Base-by-base conservation (phyloP, 2,329 filamentous ascomycete genomes). In the Leptodontidium sp. region DNA sequence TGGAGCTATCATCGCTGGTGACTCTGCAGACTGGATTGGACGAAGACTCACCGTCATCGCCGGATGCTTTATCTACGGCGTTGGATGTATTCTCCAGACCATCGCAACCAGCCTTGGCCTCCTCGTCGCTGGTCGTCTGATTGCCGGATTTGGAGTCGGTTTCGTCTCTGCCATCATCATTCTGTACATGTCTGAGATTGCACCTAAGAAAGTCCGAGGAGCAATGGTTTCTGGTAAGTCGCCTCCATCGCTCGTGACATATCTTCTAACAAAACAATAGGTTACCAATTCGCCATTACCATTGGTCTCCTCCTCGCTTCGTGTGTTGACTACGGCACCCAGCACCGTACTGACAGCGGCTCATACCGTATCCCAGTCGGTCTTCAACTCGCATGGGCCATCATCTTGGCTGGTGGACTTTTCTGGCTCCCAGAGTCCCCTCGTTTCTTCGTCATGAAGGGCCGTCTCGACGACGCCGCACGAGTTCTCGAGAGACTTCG, bases 251-350 rank as follows among this genome's bases (percentile, higher is more conserved):
- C 21, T 45, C 32, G 7, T 15, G 9, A n/a, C 24, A 6, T 43
- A 14, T 21, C 2, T 55, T 38, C 64, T 69, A 66, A 68, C 66
- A 61, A 17, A 24, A n/a, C 17, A 17, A 87, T 90, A 4, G 91
- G 87, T 5, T 94, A 94, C 83, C 92, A 94, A 79, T 94, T 94
- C 84, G 92, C 89, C 80, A 90, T 94, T 79, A 94, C 92, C 69
- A 86, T 94, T 72, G 93, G 92, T 81, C 83, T 96, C 70, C 84
- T 95, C 79, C 81, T 95, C 71, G 92, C 92, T 21, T 87, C 91
- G 2, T 89, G 88, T 74, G 88, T 96, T 74, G 88, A 91, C 81
- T 94, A 96, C 78, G 89, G 80, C 53, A 92, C 90, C 68, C 80
- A 93, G 80, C 74, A 88, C 72, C 85, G 86, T 73, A 78, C 75